Evolutionary conservation across 306 rosid genomes (phyloP).

Genomic region (Gillenia trifoliata): DNA sequence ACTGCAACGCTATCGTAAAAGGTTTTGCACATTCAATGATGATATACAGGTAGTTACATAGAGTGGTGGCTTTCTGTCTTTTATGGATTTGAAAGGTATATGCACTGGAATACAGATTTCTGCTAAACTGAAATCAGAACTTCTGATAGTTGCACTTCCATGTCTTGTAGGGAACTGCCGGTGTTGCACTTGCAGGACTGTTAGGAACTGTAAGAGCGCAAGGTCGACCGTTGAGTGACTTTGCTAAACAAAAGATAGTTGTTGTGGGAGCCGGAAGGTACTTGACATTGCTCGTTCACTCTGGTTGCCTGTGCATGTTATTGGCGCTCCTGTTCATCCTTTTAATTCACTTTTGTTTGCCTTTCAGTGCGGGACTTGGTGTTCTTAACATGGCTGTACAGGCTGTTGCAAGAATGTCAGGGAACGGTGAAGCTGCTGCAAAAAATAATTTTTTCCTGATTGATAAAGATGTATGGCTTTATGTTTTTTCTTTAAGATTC

Average conservation of each 20-base stretch:
- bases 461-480: slow-evolving; percentile 77
- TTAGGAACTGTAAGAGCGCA: slow-evolving; percentile 94
- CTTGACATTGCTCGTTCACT: slow-evolving; percentile 13
- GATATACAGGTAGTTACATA: slow-evolving; percentile 81
- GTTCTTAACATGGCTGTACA: slow-evolving; percentile 79
- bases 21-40: slow-evolving; percentile 97
- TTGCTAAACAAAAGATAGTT: slow-evolving; percentile 86
- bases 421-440: slow-evolving; percentile 52
- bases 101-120: neutral
- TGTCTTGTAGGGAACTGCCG: slow-evolving; percentile 88
- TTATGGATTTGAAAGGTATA: slow-evolving; percentile 8
- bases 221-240: slow-evolving; percentile 81
- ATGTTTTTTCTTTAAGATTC: neutral
- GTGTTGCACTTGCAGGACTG: slow-evolving; percentile 98
- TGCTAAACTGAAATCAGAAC: neutral
- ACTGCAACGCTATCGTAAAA: slow-evolving; percentile 81
- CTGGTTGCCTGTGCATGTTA: slow-evolving; percentile 19
- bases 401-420: slow-evolving; percentile 75
- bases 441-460: slow-evolving; percentile 67
- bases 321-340: slow-evolving; percentile 19
- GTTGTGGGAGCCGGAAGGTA: slow-evolving; percentile 99
- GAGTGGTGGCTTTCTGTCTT: slow-evolving; percentile 9
- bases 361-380: slow-evolving; percentile 96
- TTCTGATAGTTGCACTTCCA: slow-evolving; percentile 17
- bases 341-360: slow-evolving; percentile 2